phyloP scores from a whole-genome alignment of 176 grass and related monocot genomes.

The Tillandsia leiboldiana region DNA sequence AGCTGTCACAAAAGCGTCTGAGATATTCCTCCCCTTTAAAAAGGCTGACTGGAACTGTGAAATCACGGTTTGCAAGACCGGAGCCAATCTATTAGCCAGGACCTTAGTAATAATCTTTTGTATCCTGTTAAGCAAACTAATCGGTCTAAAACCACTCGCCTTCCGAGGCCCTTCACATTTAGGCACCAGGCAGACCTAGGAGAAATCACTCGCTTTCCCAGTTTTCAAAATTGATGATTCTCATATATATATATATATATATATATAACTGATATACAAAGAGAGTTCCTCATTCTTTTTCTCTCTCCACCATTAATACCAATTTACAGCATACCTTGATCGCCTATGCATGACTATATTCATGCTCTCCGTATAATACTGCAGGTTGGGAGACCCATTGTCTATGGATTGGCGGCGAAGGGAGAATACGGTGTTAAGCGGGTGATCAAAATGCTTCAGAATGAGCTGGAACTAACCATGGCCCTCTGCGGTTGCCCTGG shows the following conservation, averaged over 20 bases:
- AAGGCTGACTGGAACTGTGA: too few relatives aligned
- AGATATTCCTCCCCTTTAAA: too few relatives aligned
- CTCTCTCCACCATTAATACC: not conserved
- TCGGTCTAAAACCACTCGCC: too few relatives aligned
- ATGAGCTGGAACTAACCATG: conserved; percentile 70
- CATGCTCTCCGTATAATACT: not conserved
- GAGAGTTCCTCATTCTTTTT: not conserved
- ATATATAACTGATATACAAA: not conserved
- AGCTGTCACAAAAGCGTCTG: too few relatives aligned
- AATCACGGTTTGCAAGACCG: too few relatives aligned
- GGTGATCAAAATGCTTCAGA: conserved; percentile 68
- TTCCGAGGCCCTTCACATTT: too few relatives aligned
- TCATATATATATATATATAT: not conserved
- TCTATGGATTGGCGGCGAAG: conserved; percentile 63
- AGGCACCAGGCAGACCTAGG: too few relatives aligned
- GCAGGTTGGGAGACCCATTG: conserved; percentile 65
- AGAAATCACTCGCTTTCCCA: not conserved
- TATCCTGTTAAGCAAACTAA: too few relatives aligned
- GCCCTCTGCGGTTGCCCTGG: conserved; percentile 59
- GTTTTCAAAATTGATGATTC: not conserved
- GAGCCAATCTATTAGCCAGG: too few relatives aligned
- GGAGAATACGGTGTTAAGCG: conserved; percentile 54
- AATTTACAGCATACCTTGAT: not conserved
- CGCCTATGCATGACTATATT: not conserved
- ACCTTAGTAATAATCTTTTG: too few relatives aligned